A percentile compares a stretch with the other conserved stretches of the same genome.
Conservation (phyloP, 179 eudicot species). For the Pouteria campechiana region DNA sequence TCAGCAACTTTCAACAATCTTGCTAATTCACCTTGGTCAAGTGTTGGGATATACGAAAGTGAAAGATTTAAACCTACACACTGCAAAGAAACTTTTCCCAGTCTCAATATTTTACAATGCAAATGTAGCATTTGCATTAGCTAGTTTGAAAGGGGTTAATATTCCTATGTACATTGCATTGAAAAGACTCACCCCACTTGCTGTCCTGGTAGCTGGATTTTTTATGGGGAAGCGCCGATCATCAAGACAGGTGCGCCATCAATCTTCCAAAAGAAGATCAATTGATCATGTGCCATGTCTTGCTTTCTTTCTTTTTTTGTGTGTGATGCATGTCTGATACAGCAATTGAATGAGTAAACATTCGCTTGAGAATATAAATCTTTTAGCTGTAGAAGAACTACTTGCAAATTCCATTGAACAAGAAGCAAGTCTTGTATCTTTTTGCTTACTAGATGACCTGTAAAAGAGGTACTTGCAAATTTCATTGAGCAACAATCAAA, state of each 20-base stretch:
- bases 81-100: conserved; percentile 76
- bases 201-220: conserved; percentile 81
- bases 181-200: conserved; percentile 91
- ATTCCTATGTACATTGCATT: conserved; percentile 98
- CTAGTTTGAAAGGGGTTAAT: conserved; percentile 96
- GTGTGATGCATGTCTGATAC: background rate
- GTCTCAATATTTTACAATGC: conserved; percentile 96
- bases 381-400: too few relatives aligned
- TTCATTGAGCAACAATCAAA: too few relatives aligned
- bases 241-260: conserved; percentile 68
- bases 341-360: too few relatives aligned
- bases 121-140: conserved; percentile 93
- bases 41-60: conserved; percentile 68
- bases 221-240: conserved; percentile 68
- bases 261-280: background rate
- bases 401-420: too few relatives aligned
- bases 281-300: background rate
- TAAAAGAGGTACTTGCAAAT: too few relatives aligned
- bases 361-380: too few relatives aligned
- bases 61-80: conserved; percentile 46
- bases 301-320: background rate
- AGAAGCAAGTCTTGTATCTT: too few relatives aligned
- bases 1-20: conserved; percentile 78
- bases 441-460: too few relatives aligned
- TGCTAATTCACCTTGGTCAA: conserved; percentile 78